Base-by-base conservation (phyloP, 2,329 filamentous ascomycete species). In the Chaetomiaceae sp. region DNA sequence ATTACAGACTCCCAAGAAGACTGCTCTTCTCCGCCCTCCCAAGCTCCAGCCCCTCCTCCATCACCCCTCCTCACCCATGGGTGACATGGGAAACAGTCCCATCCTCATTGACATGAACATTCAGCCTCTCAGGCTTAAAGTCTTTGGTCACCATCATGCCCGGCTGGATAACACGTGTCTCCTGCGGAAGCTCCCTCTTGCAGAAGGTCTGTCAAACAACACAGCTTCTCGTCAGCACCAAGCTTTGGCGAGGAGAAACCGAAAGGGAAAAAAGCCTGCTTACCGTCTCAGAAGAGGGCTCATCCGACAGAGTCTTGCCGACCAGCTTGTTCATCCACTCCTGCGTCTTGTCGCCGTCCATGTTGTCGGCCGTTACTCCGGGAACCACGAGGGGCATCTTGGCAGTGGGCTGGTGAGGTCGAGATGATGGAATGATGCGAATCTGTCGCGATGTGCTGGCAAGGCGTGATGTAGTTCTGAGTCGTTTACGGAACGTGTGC, bases 361-460 rank as follows among this genome's bases (percentile, higher is more conserved):
- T 68, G 57, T 70, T 63, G 57, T 70, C 63, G 47, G 62, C 73
- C 58, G 74, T 82, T 61, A 84, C 70, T 64, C 78, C 80, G 51
- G 82, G 81, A 17, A 83, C 76, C 62, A 85, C 75, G 70, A 85
- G 82, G 79, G 83, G 83, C 83, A 86, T 80, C 6, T 67, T 84
- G 71, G n/a, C 22, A 6, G 33, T 19, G 29, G 15, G 33, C 14
- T 53, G 48, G 43, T 27, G 36, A 33, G 4, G 44, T 50, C 25
- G 29, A 40, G 20, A 31, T 20, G 5, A 33, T 23, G 23, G 23
- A 15, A 1, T 34, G 22, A 8, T 43, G 17, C 17, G 22, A 20
- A 6, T 23, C 6, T 17, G 43, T 14, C 19, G 29, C 25, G 34
- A 6, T 39, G 22, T 15, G 36, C 17, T 22, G 31, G 34, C 6